A percentile compares a stretch with the other conserved stretches of the same genome.
phyloP scores from a whole-genome alignment of 1,139 yeast species.

The Debaryomyces robertsiae region DNA sequence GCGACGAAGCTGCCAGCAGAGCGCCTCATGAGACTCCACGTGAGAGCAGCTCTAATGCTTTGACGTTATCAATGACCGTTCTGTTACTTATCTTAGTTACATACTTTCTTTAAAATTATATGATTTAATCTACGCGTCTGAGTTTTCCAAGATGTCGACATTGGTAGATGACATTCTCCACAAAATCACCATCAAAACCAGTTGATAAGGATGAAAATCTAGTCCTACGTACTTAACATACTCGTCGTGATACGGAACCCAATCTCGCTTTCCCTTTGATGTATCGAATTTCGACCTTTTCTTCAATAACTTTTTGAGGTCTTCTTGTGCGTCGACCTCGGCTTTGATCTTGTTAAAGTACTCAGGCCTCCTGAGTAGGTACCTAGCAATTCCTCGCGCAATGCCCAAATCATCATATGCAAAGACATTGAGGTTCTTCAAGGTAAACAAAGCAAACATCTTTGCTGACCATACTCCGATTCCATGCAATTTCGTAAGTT shows the following conservation, averaged over 20 bases:
- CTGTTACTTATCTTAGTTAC: constrained; percentile 6
- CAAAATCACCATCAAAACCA: constrained; percentile 68
- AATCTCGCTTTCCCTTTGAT: constrained; percentile 49
- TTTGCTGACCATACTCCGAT: constrained; percentile 91
- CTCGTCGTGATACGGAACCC: constrained; percentile 66
- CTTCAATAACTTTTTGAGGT: constrained; percentile 29
- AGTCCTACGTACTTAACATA: constrained; percentile 58
- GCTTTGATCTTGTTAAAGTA: constrained; percentile 43
- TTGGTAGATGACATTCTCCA: constrained; percentile 72
- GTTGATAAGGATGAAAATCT: constrained; percentile 64
- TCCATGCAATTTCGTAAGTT: constrained; percentile 67
- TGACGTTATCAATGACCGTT: constrained; percentile 2
- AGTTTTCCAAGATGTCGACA: constrained; percentile 48
- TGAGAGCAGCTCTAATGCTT: constrained; percentile 2
- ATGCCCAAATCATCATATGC: constrained; percentile 83
- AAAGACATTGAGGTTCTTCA: constrained; percentile 68
- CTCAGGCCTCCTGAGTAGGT: constrained; percentile 59
- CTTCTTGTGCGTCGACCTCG: constrained; percentile 33
- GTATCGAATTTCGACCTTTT: constrained; percentile 39
- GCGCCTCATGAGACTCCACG: constrained; percentile 1
- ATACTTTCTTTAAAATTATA: constrained; percentile 5
- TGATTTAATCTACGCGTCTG: constrained; percentile 11
- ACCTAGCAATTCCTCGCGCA: constrained; percentile 75
- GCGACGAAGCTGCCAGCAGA: background rate
- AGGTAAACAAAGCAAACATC: constrained; percentile 77